Evolutionary conservation across 148 eudicot genomes (phyloP).

Genomic region (Polygonum maritimum): DNA sequence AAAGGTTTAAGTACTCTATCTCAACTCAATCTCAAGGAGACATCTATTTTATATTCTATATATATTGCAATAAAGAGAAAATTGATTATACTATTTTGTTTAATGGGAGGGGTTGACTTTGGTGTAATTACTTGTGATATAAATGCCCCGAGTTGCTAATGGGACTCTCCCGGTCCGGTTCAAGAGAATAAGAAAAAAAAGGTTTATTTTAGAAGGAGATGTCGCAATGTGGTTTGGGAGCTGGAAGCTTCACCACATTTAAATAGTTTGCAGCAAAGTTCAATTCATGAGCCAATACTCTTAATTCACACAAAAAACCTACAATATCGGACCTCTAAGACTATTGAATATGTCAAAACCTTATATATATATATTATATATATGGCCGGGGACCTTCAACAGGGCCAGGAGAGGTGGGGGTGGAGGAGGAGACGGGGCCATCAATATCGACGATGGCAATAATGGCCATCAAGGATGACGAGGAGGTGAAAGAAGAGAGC

Average conservation of each 20-base stretch:
- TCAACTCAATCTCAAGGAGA: no score
- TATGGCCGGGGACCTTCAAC: no score
- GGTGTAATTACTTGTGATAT: background rate
- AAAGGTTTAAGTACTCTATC: no score
- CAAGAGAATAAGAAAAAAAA: background rate
- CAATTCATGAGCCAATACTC: background rate
- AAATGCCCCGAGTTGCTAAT: background rate
- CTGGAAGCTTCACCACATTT: background rate
- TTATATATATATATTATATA: no score
- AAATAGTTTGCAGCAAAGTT: no score
- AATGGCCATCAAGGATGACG: no score
- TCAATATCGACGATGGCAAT: no score
- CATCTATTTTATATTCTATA: no score
- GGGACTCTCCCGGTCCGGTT: background rate
- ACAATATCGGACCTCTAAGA: background rate
- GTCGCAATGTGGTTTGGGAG: background rate
- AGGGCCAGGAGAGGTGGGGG: no score
- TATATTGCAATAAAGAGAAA: no score
- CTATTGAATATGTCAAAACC: background rate
- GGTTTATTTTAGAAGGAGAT: background rate
- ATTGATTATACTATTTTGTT: background rate
- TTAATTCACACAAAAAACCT: background rate
- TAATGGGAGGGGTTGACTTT: background rate
- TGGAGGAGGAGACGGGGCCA: no score
- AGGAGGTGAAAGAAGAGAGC: no score